Conservation (phyloP, 805 yeast genomes). For the Starmerella cellae region DNA sequence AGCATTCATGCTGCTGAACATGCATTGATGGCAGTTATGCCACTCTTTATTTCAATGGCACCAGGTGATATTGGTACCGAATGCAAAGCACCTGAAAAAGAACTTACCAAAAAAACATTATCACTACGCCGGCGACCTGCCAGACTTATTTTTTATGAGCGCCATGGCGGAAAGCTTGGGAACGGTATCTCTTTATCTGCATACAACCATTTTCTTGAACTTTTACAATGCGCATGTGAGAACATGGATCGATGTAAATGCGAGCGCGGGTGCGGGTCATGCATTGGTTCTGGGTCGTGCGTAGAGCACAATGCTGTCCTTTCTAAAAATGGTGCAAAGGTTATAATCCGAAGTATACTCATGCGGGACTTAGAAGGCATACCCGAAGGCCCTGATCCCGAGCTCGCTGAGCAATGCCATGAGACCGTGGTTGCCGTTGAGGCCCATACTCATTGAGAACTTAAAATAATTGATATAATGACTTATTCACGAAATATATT, state of each 20-base stretch:
- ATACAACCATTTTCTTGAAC: slow-evolving; percentile 59
- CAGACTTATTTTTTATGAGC: slow-evolving; percentile 68
- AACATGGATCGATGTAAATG: slow-evolving; percentile 53
- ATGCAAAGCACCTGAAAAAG: slow-evolving; percentile 96
- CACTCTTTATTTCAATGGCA: slow-evolving; percentile 58
- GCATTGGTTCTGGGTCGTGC: slow-evolving; percentile 76
- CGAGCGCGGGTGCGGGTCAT: slow-evolving; percentile 58
- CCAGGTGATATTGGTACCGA: slow-evolving; percentile 66
- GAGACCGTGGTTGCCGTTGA: slow-evolving; percentile 2
- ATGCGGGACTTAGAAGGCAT: slow-evolving; percentile 39
- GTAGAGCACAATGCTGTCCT: slow-evolving; percentile 69
- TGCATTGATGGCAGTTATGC: slow-evolving; percentile 66
- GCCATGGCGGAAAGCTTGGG: slow-evolving; percentile 68
- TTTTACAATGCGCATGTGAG: slow-evolving; percentile 46
- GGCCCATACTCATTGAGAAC: slow-evolving; percentile 1
- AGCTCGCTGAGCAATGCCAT: slow-evolving; percentile 4
- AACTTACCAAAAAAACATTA: slow-evolving; percentile 58
- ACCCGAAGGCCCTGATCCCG: slow-evolving; percentile 28
- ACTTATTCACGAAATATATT: no score
- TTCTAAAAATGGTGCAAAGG: slow-evolving; percentile 72
- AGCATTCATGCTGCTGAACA: slow-evolving; percentile 97
- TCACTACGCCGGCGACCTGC: slow-evolving; percentile 71
- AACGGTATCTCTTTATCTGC: slow-evolving; percentile 70
- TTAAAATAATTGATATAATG: no score
- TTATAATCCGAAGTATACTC: slow-evolving; percentile 49